These are phyloP conservation scores for Phialemoniopsis sp. DNA, from an alignment of 2,329 filamentous ascomycete genomes.

Conservation along the genomic window DNA sequence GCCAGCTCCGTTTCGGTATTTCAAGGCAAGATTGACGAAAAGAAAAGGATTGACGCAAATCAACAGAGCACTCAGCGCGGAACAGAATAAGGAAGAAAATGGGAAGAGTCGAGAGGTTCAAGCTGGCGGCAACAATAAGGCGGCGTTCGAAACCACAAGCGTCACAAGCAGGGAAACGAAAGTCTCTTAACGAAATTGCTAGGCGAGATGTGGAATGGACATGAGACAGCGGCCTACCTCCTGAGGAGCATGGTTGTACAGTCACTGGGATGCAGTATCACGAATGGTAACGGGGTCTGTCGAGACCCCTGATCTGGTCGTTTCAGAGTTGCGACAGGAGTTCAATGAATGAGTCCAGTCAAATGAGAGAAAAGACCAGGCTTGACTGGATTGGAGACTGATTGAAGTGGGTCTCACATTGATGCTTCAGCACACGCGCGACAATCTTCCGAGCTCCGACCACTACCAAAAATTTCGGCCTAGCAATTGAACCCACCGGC, in stretches of 20 bases:
- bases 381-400: no score
- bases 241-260: no score
- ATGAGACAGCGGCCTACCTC: no score
- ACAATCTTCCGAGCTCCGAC: not conserved
- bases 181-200: no score
- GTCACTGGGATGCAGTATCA: no score
- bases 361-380: no score
- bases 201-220: no score
- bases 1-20: conserved; percentile 3
- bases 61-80: no score
- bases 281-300: no score
- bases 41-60: not conserved
- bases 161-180: conserved; percentile 13
- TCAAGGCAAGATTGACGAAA: conserved; percentile 7
- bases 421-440: no score
- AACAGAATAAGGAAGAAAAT: no score
- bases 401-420: not conserved
- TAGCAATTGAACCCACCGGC: no score
- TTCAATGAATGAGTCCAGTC: conserved; percentile 12
- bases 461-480: conserved; percentile 13
- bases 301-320: conserved; percentile 20
- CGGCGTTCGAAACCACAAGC: conserved; percentile 19
- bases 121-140: conserved; percentile 1
- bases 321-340: conserved; percentile 43
- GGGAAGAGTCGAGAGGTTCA: not conserved